A percentile compares a stretch with the other conserved stretches of the same genome.
Evolutionary conservation across 129 eudicot genomes (phyloP).

Genomic region (Apium graveolens): DNA sequence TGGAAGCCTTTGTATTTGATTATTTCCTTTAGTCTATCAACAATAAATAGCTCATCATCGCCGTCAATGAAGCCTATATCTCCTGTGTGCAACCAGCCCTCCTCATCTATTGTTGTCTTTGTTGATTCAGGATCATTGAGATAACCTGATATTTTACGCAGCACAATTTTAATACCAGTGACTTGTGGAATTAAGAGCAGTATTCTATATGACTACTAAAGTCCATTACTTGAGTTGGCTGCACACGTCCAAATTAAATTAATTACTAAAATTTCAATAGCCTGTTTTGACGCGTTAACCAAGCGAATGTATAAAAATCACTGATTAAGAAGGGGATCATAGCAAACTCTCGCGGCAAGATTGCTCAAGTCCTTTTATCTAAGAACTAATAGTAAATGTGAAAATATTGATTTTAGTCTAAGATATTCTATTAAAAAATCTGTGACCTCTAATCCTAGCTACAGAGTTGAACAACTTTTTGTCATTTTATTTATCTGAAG

Average conservation of each 20-base stretch:
- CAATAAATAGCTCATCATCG: slow-evolving; percentile 86
- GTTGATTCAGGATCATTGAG: slow-evolving; percentile 80
- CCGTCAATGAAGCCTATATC: slow-evolving; percentile 86
- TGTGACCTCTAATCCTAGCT: not conserved
- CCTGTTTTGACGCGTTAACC: not conserved
- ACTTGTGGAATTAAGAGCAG: not conserved
- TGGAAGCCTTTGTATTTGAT: slow-evolving; percentile 97
- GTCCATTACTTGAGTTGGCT: not conserved
- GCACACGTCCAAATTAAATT: not conserved
- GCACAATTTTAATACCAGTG: not conserved
- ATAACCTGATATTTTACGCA: slow-evolving; percentile 42
- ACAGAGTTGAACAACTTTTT: not conserved
- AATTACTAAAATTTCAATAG: not conserved
- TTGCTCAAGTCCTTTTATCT: not conserved
- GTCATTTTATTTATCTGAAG: too few relatives aligned
- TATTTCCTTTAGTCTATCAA: slow-evolving; percentile 79
- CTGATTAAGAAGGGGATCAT: not conserved
- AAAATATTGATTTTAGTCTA: not conserved
- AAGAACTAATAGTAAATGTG: not conserved
- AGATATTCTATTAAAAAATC: not conserved
- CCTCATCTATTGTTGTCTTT: slow-evolving; percentile 59
- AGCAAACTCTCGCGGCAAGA: not conserved
- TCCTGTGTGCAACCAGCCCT: slow-evolving; percentile 96
- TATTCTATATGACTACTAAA: not conserved
- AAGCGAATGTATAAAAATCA: not conserved